Base-by-base conservation (phyloP, 495 filamentous ascomycete species). In the Clavariopsis aquatica region DNA sequence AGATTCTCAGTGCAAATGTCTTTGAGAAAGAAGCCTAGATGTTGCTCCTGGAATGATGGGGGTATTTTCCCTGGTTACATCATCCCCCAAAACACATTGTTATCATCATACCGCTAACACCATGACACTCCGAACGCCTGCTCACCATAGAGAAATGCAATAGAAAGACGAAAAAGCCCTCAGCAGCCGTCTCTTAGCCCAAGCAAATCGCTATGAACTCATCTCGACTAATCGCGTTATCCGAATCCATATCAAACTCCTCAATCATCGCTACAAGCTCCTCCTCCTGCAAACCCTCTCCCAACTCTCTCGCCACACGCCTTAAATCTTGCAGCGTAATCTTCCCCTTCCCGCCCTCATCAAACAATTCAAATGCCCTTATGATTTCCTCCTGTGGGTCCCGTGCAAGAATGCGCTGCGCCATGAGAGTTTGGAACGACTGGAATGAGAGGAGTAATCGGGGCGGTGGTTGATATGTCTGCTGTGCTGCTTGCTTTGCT, bases 261-360 rank as follows among this genome's bases (percentile, higher is more conserved):
- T 96, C 92, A 78, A 98, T 91, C 94, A 98, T 98, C 72, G 93
- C 91, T 63, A 82, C 80, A 46, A 98, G 77, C 77, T 98, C 93
- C 67, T 95, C 90, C 71, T 98, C 93, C 71, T 95, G 91, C 41
- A 98, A 78, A 4, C 85, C 85, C 76, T 98, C 93, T 0, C 93
- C 93, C 23, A 98, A 76, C 77, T 97, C 94, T 69, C 92, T 83
- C 65, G 94, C 92, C 52, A 98, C 93, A 31, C 90, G 78, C 60
- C 90, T 78, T 70, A 98, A 73, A 80, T 98, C 94, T 57, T 91
- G 86, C 22, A 96, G 78, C 51, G 85, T 88, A 62, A 98, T 96
- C 66, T 87, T 85, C 1, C 92, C 92, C 80, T 96, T 96, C 1
- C 77, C 79, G 12, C 84, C 87, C 61, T 84, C 84, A 64, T 90